These are phyloP conservation scores for Ramaria sp. DNA, from an alignment of 768 basidiomycete species.

Conservation along the genomic window DNA sequence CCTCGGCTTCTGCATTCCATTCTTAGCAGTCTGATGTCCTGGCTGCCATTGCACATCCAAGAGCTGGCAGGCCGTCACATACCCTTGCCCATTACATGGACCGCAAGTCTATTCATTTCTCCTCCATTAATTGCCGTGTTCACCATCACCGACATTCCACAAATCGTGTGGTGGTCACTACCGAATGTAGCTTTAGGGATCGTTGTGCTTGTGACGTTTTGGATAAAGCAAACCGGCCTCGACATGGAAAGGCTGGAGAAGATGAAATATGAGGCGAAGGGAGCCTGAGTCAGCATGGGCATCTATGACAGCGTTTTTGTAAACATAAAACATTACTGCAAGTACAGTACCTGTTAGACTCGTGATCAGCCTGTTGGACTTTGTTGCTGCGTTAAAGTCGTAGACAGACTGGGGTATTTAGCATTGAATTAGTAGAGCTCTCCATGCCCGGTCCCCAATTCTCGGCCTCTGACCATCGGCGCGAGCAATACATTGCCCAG, in stretches of 20 bases:
- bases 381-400: too few species aligned
- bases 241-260: conserved; percentile 8
- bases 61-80: background rate
- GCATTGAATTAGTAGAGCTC: too few species aligned
- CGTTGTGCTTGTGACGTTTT: conserved; percentile 1
- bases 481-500: too few species aligned
- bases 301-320: too few species aligned
- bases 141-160: conserved; percentile 20
- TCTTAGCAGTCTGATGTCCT: conserved; percentile 16
- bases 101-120: conserved; percentile 28
- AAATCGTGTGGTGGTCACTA: conserved; percentile 7
- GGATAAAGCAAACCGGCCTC: conserved; percentile 6
- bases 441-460: too few species aligned
- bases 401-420: too few species aligned
- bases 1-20: conserved; percentile 21
- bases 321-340: too few species aligned
- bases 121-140: conserved; percentile 40
- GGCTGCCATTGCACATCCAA: background rate
- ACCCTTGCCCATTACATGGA: background rate
- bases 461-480: too few species aligned
- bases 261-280: conserved; percentile 10
- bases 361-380: too few species aligned
- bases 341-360: too few species aligned
- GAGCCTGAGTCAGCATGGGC: background rate
- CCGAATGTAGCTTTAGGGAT: background rate